A percentile compares a stretch with the other conserved stretches of the same genome.
Conservation (phyloP, 139 green algal species). For the Tetradesmus obliquus region DNA sequence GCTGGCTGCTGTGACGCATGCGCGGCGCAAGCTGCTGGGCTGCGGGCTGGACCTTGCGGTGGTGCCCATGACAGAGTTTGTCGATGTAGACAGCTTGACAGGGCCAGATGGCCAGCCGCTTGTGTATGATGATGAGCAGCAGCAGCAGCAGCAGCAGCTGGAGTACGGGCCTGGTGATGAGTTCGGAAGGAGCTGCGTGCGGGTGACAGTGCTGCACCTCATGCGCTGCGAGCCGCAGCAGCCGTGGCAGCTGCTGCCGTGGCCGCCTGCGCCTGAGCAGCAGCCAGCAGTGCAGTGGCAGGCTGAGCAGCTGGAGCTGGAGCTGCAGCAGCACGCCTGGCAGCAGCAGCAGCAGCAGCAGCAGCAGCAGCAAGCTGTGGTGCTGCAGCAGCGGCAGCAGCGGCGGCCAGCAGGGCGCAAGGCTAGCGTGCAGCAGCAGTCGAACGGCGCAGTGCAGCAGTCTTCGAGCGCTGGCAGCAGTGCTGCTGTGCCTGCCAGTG, state of each 20-base stretch:
- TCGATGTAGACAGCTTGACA: slow-evolving; percentile 10
- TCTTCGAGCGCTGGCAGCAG: background rate
- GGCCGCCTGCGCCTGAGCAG: background rate
- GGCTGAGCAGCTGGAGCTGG: background rate
- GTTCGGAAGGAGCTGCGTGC: background rate
- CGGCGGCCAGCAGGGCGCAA: background rate
- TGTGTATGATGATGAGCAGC: background rate
- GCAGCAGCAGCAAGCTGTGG: background rate
- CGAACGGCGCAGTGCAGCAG: background rate
- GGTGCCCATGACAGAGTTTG: slow-evolving; percentile 20
- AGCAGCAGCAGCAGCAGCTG: background rate
- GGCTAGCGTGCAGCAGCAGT: background rate
- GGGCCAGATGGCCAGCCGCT: slow-evolving; percentile 4
- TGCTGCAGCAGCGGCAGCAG: background rate
- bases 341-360: background rate
- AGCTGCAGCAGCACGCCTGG: slow-evolving; percentile 5
- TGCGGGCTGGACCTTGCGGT: slow-evolving; percentile 28
- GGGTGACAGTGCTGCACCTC: slow-evolving; percentile 38
- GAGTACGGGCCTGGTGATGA: background rate
- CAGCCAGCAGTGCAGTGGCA: slow-evolving; percentile 6
- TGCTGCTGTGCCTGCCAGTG: background rate
- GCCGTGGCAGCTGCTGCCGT: slow-evolving; percentile 32
- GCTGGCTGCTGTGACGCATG: background rate
- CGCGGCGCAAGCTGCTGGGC: slow-evolving; percentile 12
- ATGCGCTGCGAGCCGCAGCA: slow-evolving; percentile 32